Evolutionary conservation across 768 basidiomycete species (phyloP).

Genomic region (Austroboletus festivus): DNA sequence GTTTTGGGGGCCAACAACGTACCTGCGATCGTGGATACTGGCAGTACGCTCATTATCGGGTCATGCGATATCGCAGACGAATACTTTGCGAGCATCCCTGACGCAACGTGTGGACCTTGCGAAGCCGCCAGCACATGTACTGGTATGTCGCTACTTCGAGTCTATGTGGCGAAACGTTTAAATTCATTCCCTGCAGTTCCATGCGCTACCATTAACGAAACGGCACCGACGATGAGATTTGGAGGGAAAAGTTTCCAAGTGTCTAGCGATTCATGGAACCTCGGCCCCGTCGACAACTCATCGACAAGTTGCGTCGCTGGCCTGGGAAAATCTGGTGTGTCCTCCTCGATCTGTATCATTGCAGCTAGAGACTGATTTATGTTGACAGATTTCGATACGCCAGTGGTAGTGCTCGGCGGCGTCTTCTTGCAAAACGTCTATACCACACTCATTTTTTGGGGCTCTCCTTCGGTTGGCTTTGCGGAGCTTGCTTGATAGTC

Average conservation of each 20-base stretch:
- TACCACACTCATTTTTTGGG: constrained; percentile 27
- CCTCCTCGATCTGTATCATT: not conserved
- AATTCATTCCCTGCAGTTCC: constrained; percentile 10
- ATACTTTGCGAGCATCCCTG: constrained; percentile 26
- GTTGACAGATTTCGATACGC: constrained; percentile 12
- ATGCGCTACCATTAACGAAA: constrained; percentile 15
- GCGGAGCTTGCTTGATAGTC: constrained; percentile 22
- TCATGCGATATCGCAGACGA: constrained; percentile 13
- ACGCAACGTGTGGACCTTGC: constrained; percentile 8
- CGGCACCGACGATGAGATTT: constrained; percentile 31
- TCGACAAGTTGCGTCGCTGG: constrained; percentile 33
- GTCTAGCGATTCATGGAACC: constrained; percentile 32
- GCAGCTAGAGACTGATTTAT: not conserved
- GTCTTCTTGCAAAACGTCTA: constrained; percentile 26
- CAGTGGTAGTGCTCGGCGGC: constrained; percentile 28
- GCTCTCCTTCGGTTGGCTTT: constrained; percentile 35
- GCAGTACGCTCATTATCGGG: constrained; percentile 23
- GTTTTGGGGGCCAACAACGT: not conserved
- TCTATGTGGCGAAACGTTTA: not conserved
- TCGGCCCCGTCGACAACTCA: constrained; percentile 28
- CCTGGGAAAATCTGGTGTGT: constrained; percentile 16
- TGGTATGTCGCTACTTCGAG: constrained; percentile 8
- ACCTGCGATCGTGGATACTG: constrained; percentile 34
- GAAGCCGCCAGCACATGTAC: constrained; percentile 29
- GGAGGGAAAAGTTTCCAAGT: constrained; percentile 34